These are phyloP conservation scores for Setomelanomma holmii DNA, from an alignment of 2,329 filamentous ascomycete species.

Conservation along the genomic window DNA sequence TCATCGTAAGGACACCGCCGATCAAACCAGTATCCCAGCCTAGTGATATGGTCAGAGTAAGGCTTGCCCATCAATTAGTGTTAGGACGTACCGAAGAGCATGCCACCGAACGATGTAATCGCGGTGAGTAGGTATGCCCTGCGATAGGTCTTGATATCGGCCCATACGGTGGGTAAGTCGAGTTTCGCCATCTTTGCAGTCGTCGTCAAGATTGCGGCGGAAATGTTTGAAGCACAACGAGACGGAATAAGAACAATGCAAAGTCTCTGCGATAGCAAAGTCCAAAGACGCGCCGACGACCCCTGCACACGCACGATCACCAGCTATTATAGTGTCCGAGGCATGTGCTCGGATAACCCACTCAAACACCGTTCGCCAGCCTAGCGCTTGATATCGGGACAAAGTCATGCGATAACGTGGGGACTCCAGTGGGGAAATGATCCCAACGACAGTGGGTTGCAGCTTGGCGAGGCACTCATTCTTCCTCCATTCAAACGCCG, in stretches of 20 bases:
- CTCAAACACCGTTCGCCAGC: constrained; percentile 2
- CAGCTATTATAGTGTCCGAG: neutral
- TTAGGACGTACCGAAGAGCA: constrained; percentile 20
- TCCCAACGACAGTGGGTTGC: constrained; percentile 19
- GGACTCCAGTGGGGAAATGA: constrained; percentile 13
- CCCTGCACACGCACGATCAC: neutral
- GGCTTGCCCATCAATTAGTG: constrained; percentile 1
- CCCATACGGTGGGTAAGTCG: constrained; percentile 43
- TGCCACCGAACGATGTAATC: constrained; percentile 53
- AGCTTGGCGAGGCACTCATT: constrained; percentile 4
- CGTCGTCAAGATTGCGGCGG: too few relatives aligned
- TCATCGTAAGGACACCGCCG: constrained; percentile 52
- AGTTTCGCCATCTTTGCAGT: constrained; percentile 38
- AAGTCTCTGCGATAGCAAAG: neutral
- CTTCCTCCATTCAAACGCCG: constrained; percentile 34
- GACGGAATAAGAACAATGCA: neutral
- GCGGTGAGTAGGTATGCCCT: constrained; percentile 51
- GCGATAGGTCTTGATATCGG: constrained; percentile 50
- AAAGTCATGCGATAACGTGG: constrained; percentile 20
- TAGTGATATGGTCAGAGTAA: constrained; percentile 25
- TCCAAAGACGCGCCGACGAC: neutral
- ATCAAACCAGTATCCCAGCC: constrained; percentile 48
- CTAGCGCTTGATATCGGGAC: constrained; percentile 8
- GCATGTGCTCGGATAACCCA: neutral
- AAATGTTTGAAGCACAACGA: neutral